Evolutionary conservation across 805 yeast genomes (phyloP), one percentile per base, ranked within the genome.

Genomic region (Metschnikowia similis): DNA sequence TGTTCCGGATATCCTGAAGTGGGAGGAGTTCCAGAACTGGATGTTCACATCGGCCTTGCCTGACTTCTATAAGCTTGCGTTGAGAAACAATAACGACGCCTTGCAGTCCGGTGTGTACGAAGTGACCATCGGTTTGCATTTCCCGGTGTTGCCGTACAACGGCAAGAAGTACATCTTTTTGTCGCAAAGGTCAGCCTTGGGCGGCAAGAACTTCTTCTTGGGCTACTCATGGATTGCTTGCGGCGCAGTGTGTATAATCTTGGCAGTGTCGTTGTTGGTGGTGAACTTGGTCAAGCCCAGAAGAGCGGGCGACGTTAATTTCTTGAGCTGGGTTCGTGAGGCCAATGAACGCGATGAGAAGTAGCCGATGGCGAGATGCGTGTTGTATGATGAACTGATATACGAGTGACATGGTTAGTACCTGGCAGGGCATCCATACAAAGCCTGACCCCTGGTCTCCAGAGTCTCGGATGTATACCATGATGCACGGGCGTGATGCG

Each of bases 211-310:
- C 65, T 64, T 76, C 36, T 87, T 87, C 61, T 67, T 87, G 56
- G 95, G 94, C 31, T 75, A 81, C 46, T 72, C 82, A 36, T 87
- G 91, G 86, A 77, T 87, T 55, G 87, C 80, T 31, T 86, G 84
- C 46, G 95, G 94, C 21, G 84, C 83, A 30, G 69, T 87, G 11
- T 85, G 91, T 63, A 70, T 84, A 31, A 60, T 82, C 1, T 67
- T 86, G 56, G 83, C 84, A 0, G 38, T 84, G 1, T 64, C 71
- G 7, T 75, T 86, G 53, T 62, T 82, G 53, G 58, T 74, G 4
- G 76, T 84, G 32, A 83, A 84, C 62, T 44, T 82, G n/a, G 56
- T 85, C 17, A 77, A 77, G 48, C 90, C 90, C 16, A 78, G 94
- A 67, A 84, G 79, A 57, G 71, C 81, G 7, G 95, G 90, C 11